These are phyloP conservation scores for Microcyclosporella mali DNA, from an alignment of 2,329 filamentous ascomycete species.

Conservation along the genomic window DNA sequence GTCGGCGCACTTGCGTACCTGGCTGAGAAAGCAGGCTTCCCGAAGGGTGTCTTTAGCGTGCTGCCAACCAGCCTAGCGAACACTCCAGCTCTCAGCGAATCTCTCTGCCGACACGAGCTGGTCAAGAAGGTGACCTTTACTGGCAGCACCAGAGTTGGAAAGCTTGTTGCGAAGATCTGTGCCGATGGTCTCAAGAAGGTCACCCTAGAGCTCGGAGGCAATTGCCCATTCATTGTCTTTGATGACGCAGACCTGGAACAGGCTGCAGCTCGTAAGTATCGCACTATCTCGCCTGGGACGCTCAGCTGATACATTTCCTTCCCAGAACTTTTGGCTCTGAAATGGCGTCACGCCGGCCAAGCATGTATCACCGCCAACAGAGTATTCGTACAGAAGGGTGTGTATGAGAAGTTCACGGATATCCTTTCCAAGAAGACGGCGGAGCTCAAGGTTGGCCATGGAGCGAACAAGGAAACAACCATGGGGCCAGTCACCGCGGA, in stretches of 20 bases:
- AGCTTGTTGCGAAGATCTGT: conserved; percentile 56
- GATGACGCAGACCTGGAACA: conserved; percentile 58
- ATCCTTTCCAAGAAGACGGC: conserved; percentile 49
- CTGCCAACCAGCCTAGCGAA: conserved; percentile 54
- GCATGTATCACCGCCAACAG: conserved; percentile 61
- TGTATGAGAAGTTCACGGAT: conserved; percentile 57
- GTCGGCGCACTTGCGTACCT: conserved; percentile 50
- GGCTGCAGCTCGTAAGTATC: conserved; percentile 41
- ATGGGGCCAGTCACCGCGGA: conserved; percentile 57
- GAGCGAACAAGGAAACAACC: conserved; percentile 50
- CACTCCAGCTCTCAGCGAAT: conserved; percentile 49
- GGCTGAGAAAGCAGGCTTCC: conserved; percentile 51
- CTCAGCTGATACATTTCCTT: conserved; percentile 7
- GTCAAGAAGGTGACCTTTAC: conserved; percentile 60
- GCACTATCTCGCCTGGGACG: not conserved
- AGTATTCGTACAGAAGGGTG: conserved; percentile 57
- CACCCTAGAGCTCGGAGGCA: conserved; percentile 59
- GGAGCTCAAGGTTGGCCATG: conserved; percentile 56
- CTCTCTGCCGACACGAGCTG: conserved; percentile 51
- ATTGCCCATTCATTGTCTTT: conserved; percentile 60
- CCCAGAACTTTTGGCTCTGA: conserved; percentile 42
- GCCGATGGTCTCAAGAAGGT: conserved; percentile 57
- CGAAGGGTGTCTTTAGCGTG: conserved; percentile 55
- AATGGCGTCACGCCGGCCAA: conserved; percentile 57
- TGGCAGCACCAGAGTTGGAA: conserved; percentile 55